Evolutionary conservation across 2,329 filamentous ascomycete species (phyloP), one percentile per base, ranked within the genome.

Genomic region (Aspergillus ochraceus): DNA sequence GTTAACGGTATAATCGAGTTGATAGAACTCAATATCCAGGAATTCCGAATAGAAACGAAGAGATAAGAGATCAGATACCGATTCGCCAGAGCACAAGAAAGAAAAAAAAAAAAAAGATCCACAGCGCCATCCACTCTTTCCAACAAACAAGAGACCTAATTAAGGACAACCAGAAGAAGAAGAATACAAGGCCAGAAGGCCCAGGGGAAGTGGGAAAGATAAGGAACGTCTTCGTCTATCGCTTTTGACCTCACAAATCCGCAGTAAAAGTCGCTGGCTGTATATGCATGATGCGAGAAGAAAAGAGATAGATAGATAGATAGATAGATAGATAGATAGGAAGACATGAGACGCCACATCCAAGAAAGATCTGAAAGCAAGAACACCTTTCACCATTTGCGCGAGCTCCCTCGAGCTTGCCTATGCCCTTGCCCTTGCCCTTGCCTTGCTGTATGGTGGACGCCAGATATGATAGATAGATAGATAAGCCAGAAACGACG

Each of bases 181-280:
- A 24, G 26, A 9, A 29, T 29, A 29, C 26, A 29, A 29, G 5
- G 5, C 26, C 26, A 29, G 6, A 29, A 29, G 8, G 26, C 8
- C 26, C 26, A 29, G 26, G 4, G 26, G 2, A 29, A 29, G 26
- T 29, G 20, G 46, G 32, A 49, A 51, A 52, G 42, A 36, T 42
- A 30, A 58, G 36, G 51, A 57, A 53, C 19, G 58, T 46, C 51
- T 29, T 54, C 36, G 52, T 60, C 59, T 60, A 60, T 58, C 55
- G 59, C 59, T 55, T 60, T 58, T 60, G 30, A 52, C 59, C 59
- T 58, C 49, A 47, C 54, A 20, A 54, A 57, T 53, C 45, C 45
- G 20, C 36, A 42, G n/a, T 22, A 11, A 17, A 20, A 47, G 22
- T 47, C 59, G 55, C 59, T 47, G 52, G 52, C 52, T 49, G 29